Base-by-base conservation (phyloP, 2,329 filamentous ascomycete species). In the Phialemonium atrogriseum region DNA sequence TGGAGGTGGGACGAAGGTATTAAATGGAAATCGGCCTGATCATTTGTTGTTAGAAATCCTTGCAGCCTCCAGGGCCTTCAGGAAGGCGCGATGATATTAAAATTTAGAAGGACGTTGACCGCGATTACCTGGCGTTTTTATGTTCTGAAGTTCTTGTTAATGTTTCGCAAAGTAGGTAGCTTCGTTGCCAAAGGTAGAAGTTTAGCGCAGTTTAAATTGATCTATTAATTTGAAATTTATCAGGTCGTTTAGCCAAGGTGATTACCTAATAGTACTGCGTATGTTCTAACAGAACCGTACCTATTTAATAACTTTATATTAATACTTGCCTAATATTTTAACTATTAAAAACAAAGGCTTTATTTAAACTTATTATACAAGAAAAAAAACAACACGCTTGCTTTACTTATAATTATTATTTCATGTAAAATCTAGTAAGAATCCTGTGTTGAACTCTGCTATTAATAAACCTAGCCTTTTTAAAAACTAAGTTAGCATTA, bases 381-480 rank as follows among this genome's bases (percentile, higher is more conserved):
- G 17, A 16, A 27, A 5, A 27, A 14, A 25, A 26, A 4, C 16
- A 17, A 27, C 11, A 27, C 17, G n/a, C n/a, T n/a, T n/a, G n/a
- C n/a, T n/a, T n/a, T n/a, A n/a, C n/a, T n/a, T n/a, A n/a, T n/a
- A n/a, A 24, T 27, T 27, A 27, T 14, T 8, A 26, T 24, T n/a
- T 24, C 5, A 24, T 24, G 13, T 24, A n/a, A 24, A 5, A 24
- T 24, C 11, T n/a, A 24, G 5, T 24, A 24, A n/a, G n/a, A n/a
- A n/a, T n/a, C n/a, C n/a, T n/a, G n/a, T n/a, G n/a, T n/a, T n/a
- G n/a, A n/a, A n/a, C n/a, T n/a, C n/a, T n/a, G n/a, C n/a, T n/a
- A 22, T 22, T 24, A 24, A 24, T 24, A 11, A 24, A 24, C 14
- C 13, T 25, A 25, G n/a, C n/a, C n/a, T n/a, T n/a, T n/a, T n/a